These are phyloP conservation scores for Tylopilus subfusipes DNA, from an alignment of 768 basidiomycete genomes.

Conservation along the genomic window DNA sequence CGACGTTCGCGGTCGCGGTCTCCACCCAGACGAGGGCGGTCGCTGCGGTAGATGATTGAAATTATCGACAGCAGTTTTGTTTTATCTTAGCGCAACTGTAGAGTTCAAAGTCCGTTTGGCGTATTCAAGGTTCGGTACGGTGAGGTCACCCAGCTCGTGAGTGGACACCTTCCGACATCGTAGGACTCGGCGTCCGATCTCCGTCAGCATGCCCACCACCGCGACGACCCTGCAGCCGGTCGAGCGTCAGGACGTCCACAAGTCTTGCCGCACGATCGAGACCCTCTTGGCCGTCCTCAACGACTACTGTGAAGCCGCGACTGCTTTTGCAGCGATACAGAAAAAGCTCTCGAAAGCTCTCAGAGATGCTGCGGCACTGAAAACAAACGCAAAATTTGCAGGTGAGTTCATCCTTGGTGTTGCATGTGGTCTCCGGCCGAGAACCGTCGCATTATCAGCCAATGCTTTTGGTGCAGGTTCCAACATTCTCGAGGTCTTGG, in stretches of 20 bases:
- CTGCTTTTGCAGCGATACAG: constrained; percentile 58
- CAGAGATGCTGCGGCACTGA: constrained; percentile 59
- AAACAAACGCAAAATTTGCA: constrained; percentile 58
- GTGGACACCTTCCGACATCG: neutral
- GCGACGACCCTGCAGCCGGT: constrained; percentile 33
- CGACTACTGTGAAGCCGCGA: constrained; percentile 73
- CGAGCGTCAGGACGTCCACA: constrained; percentile 73
- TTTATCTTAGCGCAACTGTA: neutral
- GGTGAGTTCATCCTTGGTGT: constrained; percentile 40
- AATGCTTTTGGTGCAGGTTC: constrained; percentile 67
- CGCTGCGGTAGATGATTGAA: neutral
- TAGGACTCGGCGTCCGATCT: neutral
- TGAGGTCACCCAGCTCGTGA: constrained; percentile 2
- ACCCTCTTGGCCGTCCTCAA: constrained; percentile 60
- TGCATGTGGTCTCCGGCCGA: neutral
- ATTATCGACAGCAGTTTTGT: too few relatives aligned
- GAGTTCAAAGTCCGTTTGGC: constrained; percentile 24
- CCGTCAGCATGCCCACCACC: constrained; percentile 12
- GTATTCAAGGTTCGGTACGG: neutral
- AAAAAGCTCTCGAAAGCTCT: constrained; percentile 74
- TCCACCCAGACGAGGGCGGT: constrained; percentile 14
- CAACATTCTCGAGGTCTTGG: constrained; percentile 62
- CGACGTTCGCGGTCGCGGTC: constrained; percentile 30
- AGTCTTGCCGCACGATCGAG: constrained; percentile 75
- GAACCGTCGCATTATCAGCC: constrained; percentile 36